Evolutionary conservation across 306 rosid species (phyloP), one percentile per base, ranked within the genome.

Genomic region (Glycine soja): DNA sequence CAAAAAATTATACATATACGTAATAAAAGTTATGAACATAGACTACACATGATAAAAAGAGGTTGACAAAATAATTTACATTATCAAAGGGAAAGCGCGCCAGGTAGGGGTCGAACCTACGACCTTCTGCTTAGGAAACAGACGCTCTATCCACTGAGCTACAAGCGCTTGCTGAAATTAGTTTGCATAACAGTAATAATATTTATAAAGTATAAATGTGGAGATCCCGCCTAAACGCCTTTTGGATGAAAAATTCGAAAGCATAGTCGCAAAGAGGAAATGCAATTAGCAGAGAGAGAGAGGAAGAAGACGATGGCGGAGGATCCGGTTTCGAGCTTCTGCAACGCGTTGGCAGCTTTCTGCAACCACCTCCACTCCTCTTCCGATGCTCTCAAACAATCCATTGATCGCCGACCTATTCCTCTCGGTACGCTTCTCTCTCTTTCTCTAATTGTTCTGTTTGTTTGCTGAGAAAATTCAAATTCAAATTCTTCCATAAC

Each of bases 121-220:
- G 92, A 80, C 92, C 84, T 89, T 89, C 87, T 84, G 90, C 90
- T 89, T 89, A 89, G 89, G 90, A 87, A 88, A 88, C 91, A 88
- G 88, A 86, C 92, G 92, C 92, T 88, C 92, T 86, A 88, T 89
- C 93, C 93, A 90, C 91, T 90, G 94, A 90, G 94, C 92, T 88
- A 90, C 90, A 81, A 79, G 84, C 89, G 92, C 87, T 10, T 0
- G 0, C 12, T 53, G 0, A 1, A 0, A 1, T 0, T 1, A 2
- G 2, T 2, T 3, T 1, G 7, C 2, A 14, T 43, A 45, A 2
- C 14, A 2, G 0, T 19, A 0, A 0, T 42, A 3, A 42, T 42
- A 42, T 7, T 42, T 6, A 42, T 6, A 0, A 38, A 38, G 0
- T 38, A 2, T 5, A 42, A 42, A 6, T 0, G 46, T 42, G 46